phyloP scores from a whole-genome alignment of 306 rosid species.

The Fragaria vesca region DNA sequence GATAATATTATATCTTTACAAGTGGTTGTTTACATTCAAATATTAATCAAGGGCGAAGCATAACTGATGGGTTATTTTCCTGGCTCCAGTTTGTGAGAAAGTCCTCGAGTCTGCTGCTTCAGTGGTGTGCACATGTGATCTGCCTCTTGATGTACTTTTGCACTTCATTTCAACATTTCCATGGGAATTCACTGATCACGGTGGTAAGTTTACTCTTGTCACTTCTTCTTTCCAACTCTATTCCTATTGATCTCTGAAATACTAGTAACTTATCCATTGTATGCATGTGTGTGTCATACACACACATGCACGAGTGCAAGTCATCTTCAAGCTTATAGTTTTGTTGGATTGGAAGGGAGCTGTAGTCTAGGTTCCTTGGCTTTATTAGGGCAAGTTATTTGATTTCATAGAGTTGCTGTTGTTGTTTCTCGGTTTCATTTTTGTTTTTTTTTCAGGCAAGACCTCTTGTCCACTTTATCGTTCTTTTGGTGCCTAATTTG shows the following conservation, averaged over 20 bases:
- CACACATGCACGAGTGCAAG: neutral
- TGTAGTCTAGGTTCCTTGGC: neutral
- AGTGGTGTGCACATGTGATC: conserved; percentile 63
- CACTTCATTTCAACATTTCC: conserved; percentile 84
- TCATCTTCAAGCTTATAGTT: neutral
- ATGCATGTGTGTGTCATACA: neutral
- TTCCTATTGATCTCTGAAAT: neutral
- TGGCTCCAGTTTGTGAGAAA: conserved; percentile 73
- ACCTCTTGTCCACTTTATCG: neutral
- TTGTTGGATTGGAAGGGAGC: neutral
- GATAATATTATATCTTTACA: conserved; percentile 25
- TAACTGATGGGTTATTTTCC: conserved; percentile 30
- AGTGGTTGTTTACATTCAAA: conserved; percentile 21
- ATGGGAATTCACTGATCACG: conserved; percentile 69
- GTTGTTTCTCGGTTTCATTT: neutral
- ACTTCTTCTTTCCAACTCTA: conserved; percentile 15
- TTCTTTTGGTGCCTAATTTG: neutral
- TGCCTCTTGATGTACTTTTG: conserved; percentile 65
- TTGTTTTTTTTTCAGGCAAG: neutral
- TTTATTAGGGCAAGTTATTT: neutral
- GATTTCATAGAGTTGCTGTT: neutral
- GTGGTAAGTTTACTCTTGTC: conserved; percentile 53
- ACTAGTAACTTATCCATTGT: neutral
- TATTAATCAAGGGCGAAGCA: conserved; percentile 15
- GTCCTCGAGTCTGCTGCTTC: conserved; percentile 70